Conservation (phyloP, 805 yeast species). For the Candida krabiensis region DNA sequence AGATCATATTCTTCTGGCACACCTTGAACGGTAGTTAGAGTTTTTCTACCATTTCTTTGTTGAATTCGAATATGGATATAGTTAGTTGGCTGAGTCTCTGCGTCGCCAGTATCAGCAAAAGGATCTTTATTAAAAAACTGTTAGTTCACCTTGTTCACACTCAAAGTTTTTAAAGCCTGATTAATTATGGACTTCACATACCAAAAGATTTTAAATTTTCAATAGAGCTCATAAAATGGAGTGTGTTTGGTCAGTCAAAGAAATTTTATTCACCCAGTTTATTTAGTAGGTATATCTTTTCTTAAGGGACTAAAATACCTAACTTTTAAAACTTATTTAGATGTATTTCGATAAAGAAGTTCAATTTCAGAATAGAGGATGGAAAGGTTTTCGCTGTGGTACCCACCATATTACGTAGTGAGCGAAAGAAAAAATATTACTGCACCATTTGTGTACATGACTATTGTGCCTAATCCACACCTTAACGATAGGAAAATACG, state of each 20-base stretch:
- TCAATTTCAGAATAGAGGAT: background rate
- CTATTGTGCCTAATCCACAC: background rate
- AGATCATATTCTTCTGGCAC: conserved; percentile 92
- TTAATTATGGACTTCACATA: no score
- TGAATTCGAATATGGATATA: conserved; percentile 98
- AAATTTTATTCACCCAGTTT: background rate
- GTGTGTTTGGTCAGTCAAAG: background rate
- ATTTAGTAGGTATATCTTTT: background rate
- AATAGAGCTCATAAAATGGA: conserved; percentile 74
- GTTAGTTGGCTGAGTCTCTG: conserved; percentile 93
- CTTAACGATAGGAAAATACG: no score
- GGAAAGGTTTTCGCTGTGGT: background rate
- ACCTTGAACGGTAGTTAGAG: conserved; percentile 98
- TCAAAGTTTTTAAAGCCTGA: no score
- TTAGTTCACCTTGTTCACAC: no score
- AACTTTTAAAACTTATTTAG: no score
- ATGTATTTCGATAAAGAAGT: background rate
- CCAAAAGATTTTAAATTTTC: conserved; percentile 83
- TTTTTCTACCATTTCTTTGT: conserved; percentile 99
- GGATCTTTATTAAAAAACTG: conserved; percentile 57
- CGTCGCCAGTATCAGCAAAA: conserved; percentile 99
- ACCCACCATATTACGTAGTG: background rate
- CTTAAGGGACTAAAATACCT: no score
- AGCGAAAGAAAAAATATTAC: background rate
- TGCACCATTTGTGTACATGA: background rate